These are phyloP conservation scores for Colletotrichum sp. DNA, from an alignment of 2,329 filamentous ascomycete species.

Conservation along the genomic window DNA sequence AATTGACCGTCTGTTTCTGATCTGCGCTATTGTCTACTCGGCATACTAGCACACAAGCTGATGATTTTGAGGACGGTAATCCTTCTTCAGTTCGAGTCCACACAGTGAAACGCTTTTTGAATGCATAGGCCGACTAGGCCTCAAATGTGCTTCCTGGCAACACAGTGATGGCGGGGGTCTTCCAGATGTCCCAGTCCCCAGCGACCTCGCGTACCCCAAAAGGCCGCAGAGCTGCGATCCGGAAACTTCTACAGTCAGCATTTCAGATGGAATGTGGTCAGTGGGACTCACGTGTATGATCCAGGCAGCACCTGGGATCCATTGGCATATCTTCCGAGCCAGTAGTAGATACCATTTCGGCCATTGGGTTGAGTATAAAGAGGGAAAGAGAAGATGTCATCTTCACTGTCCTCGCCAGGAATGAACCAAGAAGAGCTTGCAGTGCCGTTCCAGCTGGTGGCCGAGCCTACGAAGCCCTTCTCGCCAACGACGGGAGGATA, in stretches of 20 bases:
- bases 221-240: slow-evolving; percentile 29
- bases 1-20: background rate
- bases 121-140: background rate
- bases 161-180: slow-evolving; percentile 19
- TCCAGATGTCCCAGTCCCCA: slow-evolving; percentile 29
- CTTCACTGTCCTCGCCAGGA: background rate
- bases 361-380: background rate
- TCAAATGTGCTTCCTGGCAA: background rate
- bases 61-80: background rate
- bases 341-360: background rate
- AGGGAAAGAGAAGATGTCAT: background rate
- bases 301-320: background rate
- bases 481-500: slow-evolving; percentile 44
- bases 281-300: background rate
- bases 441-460: slow-evolving; percentile 32
- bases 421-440: background rate
- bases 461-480: slow-evolving; percentile 47
- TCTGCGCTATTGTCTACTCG: background rate
- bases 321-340: background rate
- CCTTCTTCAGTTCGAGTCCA: background rate
- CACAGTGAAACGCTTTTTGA: accelerated
- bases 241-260: slow-evolving; percentile 6
- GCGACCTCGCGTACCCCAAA: slow-evolving; percentile 25
- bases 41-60: background rate
- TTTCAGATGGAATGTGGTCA: accelerated